Evolutionary conservation across 2,329 filamentous ascomycete species (phyloP).

Genomic region (Penicillium sp.): DNA sequence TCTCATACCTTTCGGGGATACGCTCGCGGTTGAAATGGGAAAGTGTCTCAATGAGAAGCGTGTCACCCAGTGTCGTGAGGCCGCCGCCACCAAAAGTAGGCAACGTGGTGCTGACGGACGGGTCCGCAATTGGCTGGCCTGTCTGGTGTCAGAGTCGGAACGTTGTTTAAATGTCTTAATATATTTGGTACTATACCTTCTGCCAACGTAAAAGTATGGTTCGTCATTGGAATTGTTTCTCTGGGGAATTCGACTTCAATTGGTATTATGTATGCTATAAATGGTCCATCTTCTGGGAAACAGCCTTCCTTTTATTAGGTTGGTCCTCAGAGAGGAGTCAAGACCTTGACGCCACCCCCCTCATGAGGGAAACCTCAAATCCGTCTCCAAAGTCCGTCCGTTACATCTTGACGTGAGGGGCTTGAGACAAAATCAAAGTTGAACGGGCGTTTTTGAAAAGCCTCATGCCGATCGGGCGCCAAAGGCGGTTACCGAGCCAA

Average conservation of each 20-base stretch:
- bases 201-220: constrained; percentile 28
- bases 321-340: not conserved
- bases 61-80: constrained; percentile 54
- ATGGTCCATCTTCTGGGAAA: not conserved
- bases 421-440: too few species aligned
- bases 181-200: constrained; percentile 22
- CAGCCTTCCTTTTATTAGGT: not conserved
- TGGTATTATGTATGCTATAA: not conserved
- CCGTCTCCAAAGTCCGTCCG: not conserved
- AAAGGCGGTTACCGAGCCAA: not conserved
- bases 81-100: constrained; percentile 35
- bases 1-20: constrained; percentile 55
- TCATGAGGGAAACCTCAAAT: not conserved
- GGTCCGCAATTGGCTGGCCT: constrained; percentile 31
- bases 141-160: not conserved
- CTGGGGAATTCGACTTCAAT: not conserved
- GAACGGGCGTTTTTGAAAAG: not conserved
- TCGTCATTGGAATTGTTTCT: constrained; percentile 6
- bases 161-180: too few species aligned
- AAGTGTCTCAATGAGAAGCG: constrained; percentile 62
- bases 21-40: constrained; percentile 63
- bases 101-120: constrained; percentile 24
- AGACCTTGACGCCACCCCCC: not conserved
- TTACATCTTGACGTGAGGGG: not conserved
- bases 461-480: not conserved